Percentiles rank a stretch among this genome's conserved stretches.
Conservation (phyloP, 2,329 filamentous ascomycete species). For the Myrmaecium sp. region DNA sequence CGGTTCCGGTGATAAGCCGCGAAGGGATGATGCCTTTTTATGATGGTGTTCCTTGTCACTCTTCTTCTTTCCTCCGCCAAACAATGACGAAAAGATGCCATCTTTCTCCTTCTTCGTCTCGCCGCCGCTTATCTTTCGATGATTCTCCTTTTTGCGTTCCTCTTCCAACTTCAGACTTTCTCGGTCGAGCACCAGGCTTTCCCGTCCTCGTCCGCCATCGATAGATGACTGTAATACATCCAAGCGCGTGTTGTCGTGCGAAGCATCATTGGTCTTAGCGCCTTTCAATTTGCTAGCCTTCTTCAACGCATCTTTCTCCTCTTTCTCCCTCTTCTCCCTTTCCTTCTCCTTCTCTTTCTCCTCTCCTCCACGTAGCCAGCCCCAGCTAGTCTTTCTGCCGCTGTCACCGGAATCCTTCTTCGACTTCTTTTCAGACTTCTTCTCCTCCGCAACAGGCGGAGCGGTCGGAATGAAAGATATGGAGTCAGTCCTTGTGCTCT, state of each 20-base stretch:
- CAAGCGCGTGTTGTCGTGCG: constrained; percentile 63
- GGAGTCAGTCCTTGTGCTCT: constrained; percentile 52
- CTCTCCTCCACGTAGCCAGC: constrained; percentile 52
- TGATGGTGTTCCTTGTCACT: constrained; percentile 54
- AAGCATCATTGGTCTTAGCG: constrained; percentile 42
- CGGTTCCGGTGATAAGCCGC: constrained; percentile 63
- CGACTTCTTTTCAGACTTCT: constrained; percentile 49
- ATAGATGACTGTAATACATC: constrained; percentile 81
- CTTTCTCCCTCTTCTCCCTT: constrained; percentile 34
- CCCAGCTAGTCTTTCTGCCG: constrained; percentile 65
- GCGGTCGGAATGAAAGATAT: constrained; percentile 69
- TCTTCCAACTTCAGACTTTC: constrained; percentile 59
- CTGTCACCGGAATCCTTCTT: constrained; percentile 49
- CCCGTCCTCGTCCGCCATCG: constrained; percentile 52
- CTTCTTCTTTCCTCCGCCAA: constrained; percentile 81
- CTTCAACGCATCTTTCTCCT: constrained; percentile 23
- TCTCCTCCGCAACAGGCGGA: constrained; percentile 57
- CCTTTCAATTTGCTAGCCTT: constrained; percentile 44
- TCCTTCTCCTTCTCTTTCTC: constrained; percentile 52
- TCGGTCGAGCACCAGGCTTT: constrained; percentile 71
- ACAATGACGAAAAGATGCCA: constrained; percentile 83
- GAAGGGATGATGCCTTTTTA: constrained; percentile 55
- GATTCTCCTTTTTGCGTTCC: constrained; percentile 66
- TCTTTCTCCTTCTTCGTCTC: constrained; percentile 80
- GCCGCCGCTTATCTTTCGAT: constrained; percentile 46